These are phyloP conservation scores for Naganishia liquefaciens DNA, from an alignment of 1,284 basidiomycete species.

Conservation along the genomic window DNA sequence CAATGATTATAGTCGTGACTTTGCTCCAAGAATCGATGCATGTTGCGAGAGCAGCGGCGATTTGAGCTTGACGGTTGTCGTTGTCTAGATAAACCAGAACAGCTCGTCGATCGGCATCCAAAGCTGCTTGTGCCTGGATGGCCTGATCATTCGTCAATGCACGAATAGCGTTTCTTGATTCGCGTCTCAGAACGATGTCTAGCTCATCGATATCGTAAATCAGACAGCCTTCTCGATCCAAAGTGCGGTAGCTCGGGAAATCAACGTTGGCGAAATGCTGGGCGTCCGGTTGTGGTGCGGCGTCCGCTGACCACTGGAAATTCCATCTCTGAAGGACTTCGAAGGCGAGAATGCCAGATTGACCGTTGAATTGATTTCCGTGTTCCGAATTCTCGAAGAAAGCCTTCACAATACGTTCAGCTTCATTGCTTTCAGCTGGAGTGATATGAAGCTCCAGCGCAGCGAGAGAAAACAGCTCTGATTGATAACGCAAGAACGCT, in stretches of 20 bases:
- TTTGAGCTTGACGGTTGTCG: slow-evolving; percentile 26
- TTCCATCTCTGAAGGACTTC: slow-evolving; percentile 24
- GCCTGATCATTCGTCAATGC: slow-evolving; percentile 7
- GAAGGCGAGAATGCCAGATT: slow-evolving; percentile 27
- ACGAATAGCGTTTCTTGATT: slow-evolving; percentile 10
- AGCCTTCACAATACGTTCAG: slow-evolving; percentile 69
- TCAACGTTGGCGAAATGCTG: slow-evolving; percentile 28
- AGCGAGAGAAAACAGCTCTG: slow-evolving; percentile 80
- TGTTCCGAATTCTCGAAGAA: slow-evolving; percentile 57
- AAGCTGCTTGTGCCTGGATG: slow-evolving; percentile 5
- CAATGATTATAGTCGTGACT: slow-evolving; percentile 25
- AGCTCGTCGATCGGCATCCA: slow-evolving; percentile 22
- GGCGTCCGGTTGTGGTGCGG: slow-evolving; percentile 10
- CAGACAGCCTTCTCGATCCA: slow-evolving; percentile 21
- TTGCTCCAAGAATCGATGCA: slow-evolving; percentile 28
- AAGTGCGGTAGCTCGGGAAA: slow-evolving; percentile 24
- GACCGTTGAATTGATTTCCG: not conserved
- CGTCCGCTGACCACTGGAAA: slow-evolving; percentile 15
- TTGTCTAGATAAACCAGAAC: slow-evolving; percentile 21
- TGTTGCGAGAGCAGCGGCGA: slow-evolving; percentile 14
- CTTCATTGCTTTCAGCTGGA: slow-evolving; percentile 72
- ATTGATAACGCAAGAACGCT: slow-evolving; percentile 77
- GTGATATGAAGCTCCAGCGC: slow-evolving; percentile 88
- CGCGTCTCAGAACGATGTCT: slow-evolving; percentile 11
- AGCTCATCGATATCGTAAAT: slow-evolving; percentile 27